Percentiles rank a stretch among this genome's conserved stretches.
These are phyloP conservation scores for Fusarium coffeatum DNA, from an alignment of 2,329 filamentous ascomycete species.

Conservation along the genomic window DNA sequence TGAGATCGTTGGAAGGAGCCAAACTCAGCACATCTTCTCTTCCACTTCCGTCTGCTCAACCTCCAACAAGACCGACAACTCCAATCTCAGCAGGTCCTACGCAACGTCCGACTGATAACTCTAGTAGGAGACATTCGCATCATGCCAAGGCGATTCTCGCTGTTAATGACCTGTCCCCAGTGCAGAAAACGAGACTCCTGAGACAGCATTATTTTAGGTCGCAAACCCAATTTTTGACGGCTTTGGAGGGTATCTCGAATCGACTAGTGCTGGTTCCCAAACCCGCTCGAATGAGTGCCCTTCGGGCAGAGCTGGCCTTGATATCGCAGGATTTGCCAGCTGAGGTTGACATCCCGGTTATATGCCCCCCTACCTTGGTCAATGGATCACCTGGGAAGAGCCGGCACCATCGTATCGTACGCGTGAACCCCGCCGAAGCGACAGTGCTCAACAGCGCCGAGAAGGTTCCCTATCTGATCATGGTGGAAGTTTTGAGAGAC, in stretches of 20 bases:
- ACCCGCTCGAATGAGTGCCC: slow-evolving; percentile 80
- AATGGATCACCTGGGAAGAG: slow-evolving; percentile 80
- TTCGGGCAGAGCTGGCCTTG: slow-evolving; percentile 82
- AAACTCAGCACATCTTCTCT: slow-evolving; percentile 75
- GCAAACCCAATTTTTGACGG: slow-evolving; percentile 82
- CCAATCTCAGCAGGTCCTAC: slow-evolving; percentile 66
- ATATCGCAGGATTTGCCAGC: slow-evolving; percentile 85
- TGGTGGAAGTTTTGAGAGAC: slow-evolving; percentile 84
- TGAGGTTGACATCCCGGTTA: slow-evolving; percentile 85
- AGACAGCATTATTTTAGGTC: slow-evolving; percentile 86
- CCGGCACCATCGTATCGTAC: slow-evolving; percentile 83
- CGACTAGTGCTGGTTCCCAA: slow-evolving; percentile 86
- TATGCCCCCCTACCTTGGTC: slow-evolving; percentile 79
- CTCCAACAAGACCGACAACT: slow-evolving; percentile 65
- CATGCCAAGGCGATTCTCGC: slow-evolving; percentile 67
- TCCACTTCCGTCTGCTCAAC: slow-evolving; percentile 69
- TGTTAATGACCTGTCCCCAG: slow-evolving; percentile 69
- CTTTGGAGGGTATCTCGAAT: slow-evolving; percentile 85
- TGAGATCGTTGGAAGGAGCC: slow-evolving; percentile 69
- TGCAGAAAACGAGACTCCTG: slow-evolving; percentile 77
- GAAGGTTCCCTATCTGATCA: slow-evolving; percentile 85
- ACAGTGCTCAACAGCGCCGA: slow-evolving; percentile 89
- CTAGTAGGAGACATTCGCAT: slow-evolving; percentile 71
- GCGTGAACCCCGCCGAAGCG: slow-evolving; percentile 84
- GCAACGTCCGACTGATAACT: slow-evolving; percentile 60